Percentiles rank a stretch among this genome's conserved stretches.
These are phyloP conservation scores for Apiospora saccharicola DNA, from an alignment of 2,329 filamentous ascomycete genomes.

Conservation along the genomic window DNA sequence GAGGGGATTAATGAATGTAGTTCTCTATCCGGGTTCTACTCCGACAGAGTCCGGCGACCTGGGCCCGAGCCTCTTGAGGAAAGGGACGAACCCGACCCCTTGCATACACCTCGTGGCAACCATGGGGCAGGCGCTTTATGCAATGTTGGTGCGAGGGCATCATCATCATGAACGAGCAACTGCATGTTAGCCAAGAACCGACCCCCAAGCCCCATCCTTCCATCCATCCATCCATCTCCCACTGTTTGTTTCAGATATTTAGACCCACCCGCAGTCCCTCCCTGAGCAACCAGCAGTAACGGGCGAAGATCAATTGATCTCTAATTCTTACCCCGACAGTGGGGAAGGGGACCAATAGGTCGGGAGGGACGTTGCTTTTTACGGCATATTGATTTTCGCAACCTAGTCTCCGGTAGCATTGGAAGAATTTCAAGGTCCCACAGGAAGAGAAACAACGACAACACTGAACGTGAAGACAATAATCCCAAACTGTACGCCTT, in stretches of 20 bases:
- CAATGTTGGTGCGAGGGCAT: neutral
- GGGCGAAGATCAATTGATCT: neutral
- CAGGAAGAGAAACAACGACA: neutral
- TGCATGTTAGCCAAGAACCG: neutral
- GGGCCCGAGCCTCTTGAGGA: neutral
- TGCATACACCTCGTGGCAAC: neutral
- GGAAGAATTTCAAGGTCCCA: neutral
- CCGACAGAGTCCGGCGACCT: no score
- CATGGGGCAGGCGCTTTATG: neutral
- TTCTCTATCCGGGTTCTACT: neutral
- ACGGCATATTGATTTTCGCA: neutral
- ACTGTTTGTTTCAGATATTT: neutral
- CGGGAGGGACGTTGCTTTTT: neutral
- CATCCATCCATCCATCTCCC: neutral
- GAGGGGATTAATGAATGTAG: neutral
- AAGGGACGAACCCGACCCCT: neutral
- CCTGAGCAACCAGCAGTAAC: neutral
- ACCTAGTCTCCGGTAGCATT: neutral
- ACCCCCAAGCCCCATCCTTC: neutral
- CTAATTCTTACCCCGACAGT: neutral
- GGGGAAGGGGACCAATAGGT: neutral
- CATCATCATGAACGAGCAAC: neutral
- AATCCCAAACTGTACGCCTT: no score
- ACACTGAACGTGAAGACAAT: neutral
- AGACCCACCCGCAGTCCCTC: neutral